Evolutionary conservation across 2,329 filamentous ascomycete species (phyloP).

Genomic region (Aspergillaceae sp.): DNA sequence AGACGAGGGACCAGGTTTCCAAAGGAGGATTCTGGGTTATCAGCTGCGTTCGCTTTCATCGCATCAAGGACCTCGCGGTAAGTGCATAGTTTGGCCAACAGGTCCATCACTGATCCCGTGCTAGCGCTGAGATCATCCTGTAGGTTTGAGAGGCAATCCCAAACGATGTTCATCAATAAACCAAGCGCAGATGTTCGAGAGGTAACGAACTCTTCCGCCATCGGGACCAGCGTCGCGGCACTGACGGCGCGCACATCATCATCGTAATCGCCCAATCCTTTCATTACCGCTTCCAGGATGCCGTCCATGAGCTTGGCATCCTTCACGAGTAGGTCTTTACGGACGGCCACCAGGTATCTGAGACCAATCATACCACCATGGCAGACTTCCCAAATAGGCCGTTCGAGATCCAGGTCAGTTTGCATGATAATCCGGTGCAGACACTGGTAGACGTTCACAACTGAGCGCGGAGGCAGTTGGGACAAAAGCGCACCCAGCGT

Average conservation of each 20-base stretch:
- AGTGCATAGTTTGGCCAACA: conserved; percentile 88
- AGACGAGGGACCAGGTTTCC: conserved; percentile 84
- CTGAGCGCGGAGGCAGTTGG: conserved; percentile 69
- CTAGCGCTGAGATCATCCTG: conserved; percentile 95
- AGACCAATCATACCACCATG: conserved; percentile 97
- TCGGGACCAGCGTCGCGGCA: conserved; percentile 92
- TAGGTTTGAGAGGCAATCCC: conserved; percentile 94
- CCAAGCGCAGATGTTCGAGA: conserved; percentile 71
- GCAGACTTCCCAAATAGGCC: conserved; percentile 83
- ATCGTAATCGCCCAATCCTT: conserved; percentile 79
- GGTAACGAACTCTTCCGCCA: conserved; percentile 87
- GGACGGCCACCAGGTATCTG: conserved; percentile 87
- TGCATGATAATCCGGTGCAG: conserved; percentile 90
- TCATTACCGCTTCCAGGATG: conserved; percentile 86
- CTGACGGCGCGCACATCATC: conserved; percentile 96
- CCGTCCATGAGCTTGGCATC: conserved; percentile 84
- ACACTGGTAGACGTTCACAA: conserved; percentile 75
- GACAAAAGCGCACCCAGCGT: conserved; percentile 82
- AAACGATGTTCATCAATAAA: conserved; percentile 83
- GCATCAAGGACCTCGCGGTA: conserved; percentile 87
- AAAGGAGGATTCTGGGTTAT: conserved; percentile 82
- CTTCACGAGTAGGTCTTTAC: conserved; percentile 81
- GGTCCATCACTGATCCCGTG: conserved; percentile 96
- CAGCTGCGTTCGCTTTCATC: conserved; percentile 81
- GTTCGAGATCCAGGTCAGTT: conserved; percentile 63